Evolutionary conservation across 345 rosid genomes (phyloP).

Genomic region (Aquilaria yunnanensis): DNA sequence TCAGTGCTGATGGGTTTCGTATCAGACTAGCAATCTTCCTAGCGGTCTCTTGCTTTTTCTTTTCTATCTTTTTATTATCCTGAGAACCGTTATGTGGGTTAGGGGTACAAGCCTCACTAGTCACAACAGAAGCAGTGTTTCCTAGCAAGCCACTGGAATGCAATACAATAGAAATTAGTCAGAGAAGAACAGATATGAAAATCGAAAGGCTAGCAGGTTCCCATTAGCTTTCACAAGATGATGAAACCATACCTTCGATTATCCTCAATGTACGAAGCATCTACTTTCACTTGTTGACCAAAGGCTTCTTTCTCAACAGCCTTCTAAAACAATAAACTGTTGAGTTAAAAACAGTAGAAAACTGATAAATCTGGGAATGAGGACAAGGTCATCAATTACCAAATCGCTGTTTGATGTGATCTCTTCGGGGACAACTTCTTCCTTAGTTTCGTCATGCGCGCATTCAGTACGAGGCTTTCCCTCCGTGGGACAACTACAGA

Average conservation of each 20-base stretch:
- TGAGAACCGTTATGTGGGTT: conserved; percentile 20
- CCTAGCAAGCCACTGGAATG: conserved; percentile 5
- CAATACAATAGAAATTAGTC: conserved; percentile 3
- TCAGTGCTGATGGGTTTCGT: conserved; percentile 56
- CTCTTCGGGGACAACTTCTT: conserved; percentile 20
- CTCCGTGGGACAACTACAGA: conserved; percentile 16
- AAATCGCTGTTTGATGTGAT: conserved; percentile 2
- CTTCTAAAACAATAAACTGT: conserved; percentile 18
- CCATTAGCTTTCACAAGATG: neutral
- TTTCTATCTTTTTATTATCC: conserved; percentile 28
- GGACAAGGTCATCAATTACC: conserved; percentile 16
- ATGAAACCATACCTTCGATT: conserved; percentile 36
- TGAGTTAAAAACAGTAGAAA: conserved; percentile 11
- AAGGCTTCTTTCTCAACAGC: conserved; percentile 15
- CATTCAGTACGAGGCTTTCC: conserved; percentile 14
- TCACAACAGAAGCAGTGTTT: conserved; percentile 11
- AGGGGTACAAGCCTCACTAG: conserved; percentile 45
- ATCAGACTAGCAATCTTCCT: conserved; percentile 48
- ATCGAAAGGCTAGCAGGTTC: conserved; percentile 1
- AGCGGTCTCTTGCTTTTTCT: conserved; percentile 51
- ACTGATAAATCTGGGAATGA: neutral
- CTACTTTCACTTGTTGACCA: conserved; percentile 12
- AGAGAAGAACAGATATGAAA: conserved; percentile 2
- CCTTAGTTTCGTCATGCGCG: conserved; percentile 12
- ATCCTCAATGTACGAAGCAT: conserved; percentile 14